These are phyloP conservation scores for Ceratocystis lukuohia DNA, from an alignment of 2,329 filamentous ascomycete species.

Conservation along the genomic window DNA sequence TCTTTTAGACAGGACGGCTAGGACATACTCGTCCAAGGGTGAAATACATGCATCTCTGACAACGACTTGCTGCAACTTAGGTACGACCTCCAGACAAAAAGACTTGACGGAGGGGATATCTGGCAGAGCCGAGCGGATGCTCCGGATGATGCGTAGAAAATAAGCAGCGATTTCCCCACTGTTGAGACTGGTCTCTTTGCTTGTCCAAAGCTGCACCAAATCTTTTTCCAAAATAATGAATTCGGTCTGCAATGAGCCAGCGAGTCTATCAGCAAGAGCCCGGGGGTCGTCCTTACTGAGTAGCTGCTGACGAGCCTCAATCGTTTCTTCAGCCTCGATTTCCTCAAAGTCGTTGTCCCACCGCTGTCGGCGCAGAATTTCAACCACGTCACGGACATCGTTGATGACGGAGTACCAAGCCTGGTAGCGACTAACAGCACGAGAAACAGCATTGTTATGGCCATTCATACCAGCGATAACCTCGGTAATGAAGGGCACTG, in stretches of 20 bases:
- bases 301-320: constrained; percentile 51
- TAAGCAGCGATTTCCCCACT: constrained; percentile 47
- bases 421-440: constrained; percentile 49
- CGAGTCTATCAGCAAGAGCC: constrained; percentile 45
- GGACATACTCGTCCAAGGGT: constrained; percentile 37
- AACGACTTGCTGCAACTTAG: constrained; percentile 50
- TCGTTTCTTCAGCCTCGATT: constrained; percentile 58
- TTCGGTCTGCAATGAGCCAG: constrained; percentile 41
- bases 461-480: constrained; percentile 61
- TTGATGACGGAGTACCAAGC: constrained; percentile 64
- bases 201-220: constrained; percentile 37
- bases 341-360: constrained; percentile 67
- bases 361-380: constrained; percentile 50
- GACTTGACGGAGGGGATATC: constrained; percentile 34
- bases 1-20: constrained; percentile 31
- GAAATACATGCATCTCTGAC: constrained; percentile 38
- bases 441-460: constrained; percentile 51
- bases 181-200: constrained; percentile 33
- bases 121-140: constrained; percentile 56
- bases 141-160: constrained; percentile 58
- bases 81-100: constrained; percentile 50
- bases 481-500: constrained; percentile 52
- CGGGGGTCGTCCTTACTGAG: constrained; percentile 61
- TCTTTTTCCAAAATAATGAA: constrained; percentile 46
- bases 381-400: constrained; percentile 48